Conservation (phyloP, 192 early-diverging fungal species). For the Ambispora gerdemannii region DNA sequence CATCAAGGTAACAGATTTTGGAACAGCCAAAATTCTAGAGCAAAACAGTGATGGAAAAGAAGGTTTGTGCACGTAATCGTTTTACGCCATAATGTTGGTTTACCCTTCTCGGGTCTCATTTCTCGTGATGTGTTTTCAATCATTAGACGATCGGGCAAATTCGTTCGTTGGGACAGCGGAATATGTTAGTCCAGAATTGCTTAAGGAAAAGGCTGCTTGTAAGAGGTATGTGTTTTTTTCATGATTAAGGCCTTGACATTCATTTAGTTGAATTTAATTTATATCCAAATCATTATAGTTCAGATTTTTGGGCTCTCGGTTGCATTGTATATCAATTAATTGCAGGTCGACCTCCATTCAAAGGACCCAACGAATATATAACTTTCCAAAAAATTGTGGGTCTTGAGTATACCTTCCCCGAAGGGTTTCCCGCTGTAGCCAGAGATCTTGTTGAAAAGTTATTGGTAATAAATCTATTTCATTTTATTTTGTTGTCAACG, state of each 20-base stretch:
- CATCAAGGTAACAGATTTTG: slow-evolving; percentile 96
- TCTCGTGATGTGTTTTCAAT: neutral
- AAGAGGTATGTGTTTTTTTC: slow-evolving; percentile 47
- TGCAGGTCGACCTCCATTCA: slow-evolving; percentile 88
- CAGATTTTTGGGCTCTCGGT: slow-evolving; percentile 80
- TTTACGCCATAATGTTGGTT: neutral
- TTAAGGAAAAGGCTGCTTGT: slow-evolving; percentile 84
- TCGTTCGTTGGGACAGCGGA: slow-evolving; percentile 99
- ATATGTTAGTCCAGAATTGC: slow-evolving; percentile 95
- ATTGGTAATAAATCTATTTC: slow-evolving; percentile 49
- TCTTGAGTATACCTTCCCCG: slow-evolving; percentile 83
- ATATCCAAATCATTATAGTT: slow-evolving; percentile 37
- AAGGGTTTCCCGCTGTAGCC: slow-evolving; percentile 63
- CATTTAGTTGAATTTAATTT: neutral
- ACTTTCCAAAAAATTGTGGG: slow-evolving; percentile 95
- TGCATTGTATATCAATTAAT: slow-evolving; percentile 94
- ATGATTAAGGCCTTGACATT: neutral
- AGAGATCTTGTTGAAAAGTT: slow-evolving; percentile 76
- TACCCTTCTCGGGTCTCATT: neutral
- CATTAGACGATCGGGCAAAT: slow-evolving; percentile 53
- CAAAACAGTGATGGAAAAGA: slow-evolving; percentile 41
- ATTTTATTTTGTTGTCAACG: neutral
- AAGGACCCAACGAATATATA: slow-evolving; percentile 91
- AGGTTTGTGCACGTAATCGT: no score
- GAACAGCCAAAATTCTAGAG: slow-evolving; percentile 80